Base-by-base conservation (phyloP, 2,329 filamentous ascomycete species). In the Calonectria henricotiae region DNA sequence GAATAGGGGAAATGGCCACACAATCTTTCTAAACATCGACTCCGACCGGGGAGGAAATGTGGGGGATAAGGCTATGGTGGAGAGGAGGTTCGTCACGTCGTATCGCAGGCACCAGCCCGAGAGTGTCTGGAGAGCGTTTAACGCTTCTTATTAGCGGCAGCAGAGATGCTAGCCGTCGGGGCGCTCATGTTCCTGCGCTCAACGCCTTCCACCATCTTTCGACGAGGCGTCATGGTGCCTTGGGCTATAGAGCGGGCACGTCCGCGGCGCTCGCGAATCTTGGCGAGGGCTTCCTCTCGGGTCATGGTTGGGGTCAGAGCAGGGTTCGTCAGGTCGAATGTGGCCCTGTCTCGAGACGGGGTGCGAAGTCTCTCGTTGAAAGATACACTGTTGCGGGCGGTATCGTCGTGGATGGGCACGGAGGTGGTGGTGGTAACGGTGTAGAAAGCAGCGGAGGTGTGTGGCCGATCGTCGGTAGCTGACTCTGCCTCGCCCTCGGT, bases 261-360 rank as follows among this genome's bases (percentile, higher is more conserved):
- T 7, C 92, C 92, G 64, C 93, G 85, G 32, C 93, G 87, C 82
- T 94, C 91, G 64, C 91, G 88, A 74, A 96, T 95, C 79, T 92
- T 90, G 66, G 92, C 92, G 17, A 96, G 86, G 4, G 93, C 93
- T 80, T 94, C 87, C 80, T 94, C 93, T 65, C 93, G 87, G 30
- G 89, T 89, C 88, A 92, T 90, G 44, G 90, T 92, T 5, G 90
- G 89, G 47, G 88, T 91, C 70, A 92, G 80, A 11, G 89, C 89
- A 23, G 89, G 88, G 78, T 90, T 88, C 70, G 82, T 87, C 46
- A 84, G 78, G 78, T 90, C 88, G 74, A 90, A 90, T 65, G 80
- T 83, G 67, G 74, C 80, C 73, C 80, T 83, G 55, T 78, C 80
- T 49, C 77, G 79, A 4, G 83, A 85, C 1, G 85, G 86, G 1